A percentile compares a stretch with the other conserved stretches of the same genome.
phyloP scores from a whole-genome alignment of 176 grass and related monocot genomes.

The Triticum turgidum region DNA sequence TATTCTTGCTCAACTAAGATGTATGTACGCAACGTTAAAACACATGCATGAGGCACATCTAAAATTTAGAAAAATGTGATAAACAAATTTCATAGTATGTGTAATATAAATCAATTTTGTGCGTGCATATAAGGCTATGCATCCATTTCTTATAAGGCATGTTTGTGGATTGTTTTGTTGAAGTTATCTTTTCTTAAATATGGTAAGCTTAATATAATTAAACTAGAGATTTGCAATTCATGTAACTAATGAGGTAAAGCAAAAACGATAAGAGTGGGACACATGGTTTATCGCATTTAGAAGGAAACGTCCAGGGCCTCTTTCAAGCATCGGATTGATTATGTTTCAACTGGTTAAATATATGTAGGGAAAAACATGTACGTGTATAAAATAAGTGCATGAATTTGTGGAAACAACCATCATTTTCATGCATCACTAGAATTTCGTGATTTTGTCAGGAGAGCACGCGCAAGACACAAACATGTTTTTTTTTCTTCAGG shows the following conservation, averaged over 20 bases:
- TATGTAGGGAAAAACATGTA: neutral
- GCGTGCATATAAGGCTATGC: neutral
- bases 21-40: neutral
- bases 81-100: neutral
- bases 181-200: neutral
- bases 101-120: too few species aligned
- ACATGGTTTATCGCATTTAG: neutral
- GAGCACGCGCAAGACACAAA: too few species aligned
- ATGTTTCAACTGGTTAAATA: neutral
- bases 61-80: too few species aligned
- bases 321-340: neutral
- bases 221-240: neutral
- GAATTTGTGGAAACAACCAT: too few species aligned
- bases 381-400: neutral
- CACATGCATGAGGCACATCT: neutral
- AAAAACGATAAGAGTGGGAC: neutral
- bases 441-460: too few species aligned
- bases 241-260: neutral
- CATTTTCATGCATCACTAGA: too few species aligned
- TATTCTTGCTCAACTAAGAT: neutral
- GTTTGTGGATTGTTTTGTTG: neutral
- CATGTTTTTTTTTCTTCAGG: too few species aligned
- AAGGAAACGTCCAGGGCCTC: neutral
- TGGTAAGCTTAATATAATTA: neutral
- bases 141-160: neutral